Base-by-base conservation (phyloP, 2,329 filamentous ascomycete species). In the Curvularia spicifera region DNA sequence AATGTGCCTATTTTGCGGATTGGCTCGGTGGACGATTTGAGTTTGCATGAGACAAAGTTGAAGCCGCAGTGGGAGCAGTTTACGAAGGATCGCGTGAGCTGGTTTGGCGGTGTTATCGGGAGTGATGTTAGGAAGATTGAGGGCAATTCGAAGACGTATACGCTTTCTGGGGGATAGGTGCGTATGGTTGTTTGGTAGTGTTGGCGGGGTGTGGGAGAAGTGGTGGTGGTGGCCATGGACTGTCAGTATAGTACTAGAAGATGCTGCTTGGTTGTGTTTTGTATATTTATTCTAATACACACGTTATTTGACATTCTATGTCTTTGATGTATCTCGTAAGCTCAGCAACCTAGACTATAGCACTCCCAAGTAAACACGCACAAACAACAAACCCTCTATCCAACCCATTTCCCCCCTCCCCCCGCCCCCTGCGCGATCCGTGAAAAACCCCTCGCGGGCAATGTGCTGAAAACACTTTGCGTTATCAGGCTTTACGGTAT, bases 1-100 rank as follows among this genome's bases (percentile, higher is more conserved):
- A 83, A 79, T 0, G 52, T 59, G 43, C 82, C 73, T 45, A 81
- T 88, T 51, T 55, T 84, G 61, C 75, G 86, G 0, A 80, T 86
- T 50, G 87, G 87, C 0, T 87, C 84, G 1, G 80, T 89, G 1
- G 86, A 89, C 69, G 86, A 89, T 73, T 85, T 86, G 51, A 71
- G 66, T 51, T 66, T 89, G 55, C 79, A 82, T 39, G 84, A 88
- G 75, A 85, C 81, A 0, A 83, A 81, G 67, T 71, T 89, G 61
- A 83, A 76, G 67, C 86, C 86, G 0, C 70, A 69, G 56, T 59
- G 80, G 1, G 86, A 88, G 76, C 76, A 80, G 44, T 88, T 81
- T 69, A 74, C 73, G 0, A 80, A 84, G 70, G 77, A 82, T 59
- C 75, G 85, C 39, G 39, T 42, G 39, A 42, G 39, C 39, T 42